phyloP scores from a whole-genome alignment of 2,329 filamentous ascomycete genomes.

The Rutstroemia sp. region DNA sequence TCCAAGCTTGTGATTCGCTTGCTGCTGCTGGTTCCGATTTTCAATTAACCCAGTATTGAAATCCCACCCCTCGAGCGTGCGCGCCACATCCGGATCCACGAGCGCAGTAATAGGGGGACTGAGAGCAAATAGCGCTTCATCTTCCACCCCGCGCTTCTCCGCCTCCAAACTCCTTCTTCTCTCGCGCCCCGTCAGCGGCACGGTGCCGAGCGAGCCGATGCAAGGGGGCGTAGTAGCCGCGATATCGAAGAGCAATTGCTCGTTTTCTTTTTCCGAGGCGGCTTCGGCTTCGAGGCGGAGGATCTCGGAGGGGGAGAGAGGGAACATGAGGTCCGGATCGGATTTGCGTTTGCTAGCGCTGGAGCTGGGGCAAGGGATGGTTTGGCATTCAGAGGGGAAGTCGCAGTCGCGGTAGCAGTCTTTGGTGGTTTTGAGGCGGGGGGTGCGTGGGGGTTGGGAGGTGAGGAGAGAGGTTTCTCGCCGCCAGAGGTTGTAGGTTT shows the following conservation, averaged over 20 bases:
- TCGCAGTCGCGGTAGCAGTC: slow-evolving; percentile 8
- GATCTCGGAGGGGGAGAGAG: not conserved
- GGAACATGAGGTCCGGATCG: slow-evolving; percentile 1
- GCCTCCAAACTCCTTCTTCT: slow-evolving; percentile 2
- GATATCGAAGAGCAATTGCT: slow-evolving; percentile 5
- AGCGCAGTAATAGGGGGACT: not conserved
- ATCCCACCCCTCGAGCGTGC: too few species aligned
- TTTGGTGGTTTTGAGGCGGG: not conserved
- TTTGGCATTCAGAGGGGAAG: slow-evolving; percentile 8
- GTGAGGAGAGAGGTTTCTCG: not conserved
- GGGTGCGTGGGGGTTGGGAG: not conserved
- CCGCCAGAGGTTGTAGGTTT: slow-evolving; percentile 5
- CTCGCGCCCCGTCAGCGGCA: not conserved
- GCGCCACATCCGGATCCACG: not conserved
- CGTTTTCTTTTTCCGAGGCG: not conserved
- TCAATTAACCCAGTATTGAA: too few species aligned
- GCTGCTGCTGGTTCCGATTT: too few species aligned
- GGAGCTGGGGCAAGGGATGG: not conserved
- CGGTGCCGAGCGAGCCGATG: not conserved
- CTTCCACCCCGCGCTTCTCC: slow-evolving; percentile 2
- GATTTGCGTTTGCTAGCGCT: not conserved
- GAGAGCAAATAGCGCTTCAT: slow-evolving; percentile 4
- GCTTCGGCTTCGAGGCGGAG: not conserved
- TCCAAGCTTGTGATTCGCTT: too few species aligned
- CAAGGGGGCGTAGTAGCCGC: slow-evolving; percentile 4